Base-by-base conservation (phyloP, 192 early-diverging fungal genomes). In the Chytriomyces confervae region DNA sequence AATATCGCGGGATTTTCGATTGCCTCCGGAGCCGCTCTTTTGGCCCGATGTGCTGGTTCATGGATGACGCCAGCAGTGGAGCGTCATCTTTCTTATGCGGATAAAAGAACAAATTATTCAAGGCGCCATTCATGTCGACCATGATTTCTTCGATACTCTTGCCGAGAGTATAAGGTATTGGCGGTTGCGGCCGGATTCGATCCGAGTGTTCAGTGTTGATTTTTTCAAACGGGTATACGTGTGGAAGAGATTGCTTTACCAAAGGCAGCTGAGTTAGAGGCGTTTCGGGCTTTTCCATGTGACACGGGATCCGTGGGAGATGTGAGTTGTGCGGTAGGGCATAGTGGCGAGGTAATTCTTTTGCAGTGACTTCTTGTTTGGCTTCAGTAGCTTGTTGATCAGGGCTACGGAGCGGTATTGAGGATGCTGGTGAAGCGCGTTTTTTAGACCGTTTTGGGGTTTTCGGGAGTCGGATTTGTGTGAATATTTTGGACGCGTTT, bases 81-180 rank as follows among this genome's bases (percentile, higher is more conserved):
- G 0, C 53, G 0, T 13, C 10, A 57, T 57, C 53, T 20, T n/a
- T n/a, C 53, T n/a, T 20, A 5, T 13, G 24, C 16, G 69, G 69
- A 43, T 72, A 72, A 51, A 71, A 78, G 57, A 61, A 61, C 8
- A 78, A 47, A 46, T 78, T 78, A 48, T 78, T 78, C 18, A 78
- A 50, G 0, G 67, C 77, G 7, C 20, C 27, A 43, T 78, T 69
- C 77, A 78, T 78, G 3, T 78, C 67, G 16, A 18, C n/a, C 77
- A 78, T 78, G 43, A 78, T 60, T 50, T 57, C 77, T 18, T 63
- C 61, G 10, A 78, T 44, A 10, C 27, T 43, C 29, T 29, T 11
- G 9, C 77, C 77, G 11, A 71, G 57, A 11, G 45, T 23, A 16
- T 44, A 44, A 8, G 77, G 77, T 18, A 71, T 62, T 9, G 77